Evolutionary conservation across 768 basidiomycete species (phyloP).

Genomic region (Pseudohyphozyma bogoriensis): DNA sequence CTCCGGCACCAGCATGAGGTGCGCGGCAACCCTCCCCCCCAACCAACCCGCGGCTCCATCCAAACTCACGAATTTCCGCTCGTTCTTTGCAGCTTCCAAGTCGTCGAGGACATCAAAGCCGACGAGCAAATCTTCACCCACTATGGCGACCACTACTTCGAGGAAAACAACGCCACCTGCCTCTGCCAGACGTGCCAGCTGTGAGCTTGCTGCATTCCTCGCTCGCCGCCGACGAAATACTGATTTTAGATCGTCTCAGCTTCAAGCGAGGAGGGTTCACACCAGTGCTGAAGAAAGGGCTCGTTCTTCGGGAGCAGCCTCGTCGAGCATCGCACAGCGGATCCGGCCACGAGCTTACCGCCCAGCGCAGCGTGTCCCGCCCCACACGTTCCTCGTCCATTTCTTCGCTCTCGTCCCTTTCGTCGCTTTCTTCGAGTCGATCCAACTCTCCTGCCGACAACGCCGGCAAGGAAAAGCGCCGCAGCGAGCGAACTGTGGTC

Average conservation of each 20-base stretch:
- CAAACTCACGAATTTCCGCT: too few relatives aligned
- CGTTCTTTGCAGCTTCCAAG: too few relatives aligned
- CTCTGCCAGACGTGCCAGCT: slow-evolving; percentile 27
- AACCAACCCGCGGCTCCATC: too few relatives aligned
- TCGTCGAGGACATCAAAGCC: slow-evolving; percentile 21
- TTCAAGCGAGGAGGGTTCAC: slow-evolving; percentile 21
- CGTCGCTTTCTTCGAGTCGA: not conserved
- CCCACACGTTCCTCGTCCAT: not conserved
- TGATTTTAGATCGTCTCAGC: not conserved
- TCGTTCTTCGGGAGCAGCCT: not conserved
- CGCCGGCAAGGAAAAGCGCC: not conserved
- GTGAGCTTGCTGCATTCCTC: not conserved
- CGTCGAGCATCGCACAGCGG: not conserved
- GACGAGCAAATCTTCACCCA: slow-evolving; percentile 27
- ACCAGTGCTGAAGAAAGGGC: not conserved
- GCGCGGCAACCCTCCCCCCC: too few relatives aligned
- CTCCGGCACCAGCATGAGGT: slow-evolving; percentile 11
- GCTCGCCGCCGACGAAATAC: not conserved
- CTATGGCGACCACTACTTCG: slow-evolving; percentile 29
- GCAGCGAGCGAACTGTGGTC: not conserved
- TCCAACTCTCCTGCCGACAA: not conserved
- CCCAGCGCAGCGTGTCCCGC: not conserved
- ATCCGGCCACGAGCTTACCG: slow-evolving; percentile 1
- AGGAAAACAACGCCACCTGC: slow-evolving; percentile 20
- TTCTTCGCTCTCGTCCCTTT: not conserved